phyloP scores from a whole-genome alignment of 495 filamentous ascomycete genomes.

The Aspergillus cristatus region DNA sequence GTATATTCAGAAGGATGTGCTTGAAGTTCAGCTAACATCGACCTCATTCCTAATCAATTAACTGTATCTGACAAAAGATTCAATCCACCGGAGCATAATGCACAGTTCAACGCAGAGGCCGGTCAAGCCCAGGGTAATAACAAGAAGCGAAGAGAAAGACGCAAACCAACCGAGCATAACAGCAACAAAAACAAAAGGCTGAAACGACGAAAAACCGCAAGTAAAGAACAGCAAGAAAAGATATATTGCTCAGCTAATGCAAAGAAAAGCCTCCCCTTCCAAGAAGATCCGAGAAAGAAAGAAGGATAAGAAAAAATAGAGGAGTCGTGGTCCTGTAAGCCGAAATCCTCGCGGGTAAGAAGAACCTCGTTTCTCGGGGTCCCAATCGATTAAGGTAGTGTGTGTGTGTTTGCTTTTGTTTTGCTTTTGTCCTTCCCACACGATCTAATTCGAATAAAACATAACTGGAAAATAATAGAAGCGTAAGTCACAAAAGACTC shows the following conservation, averaged over 20 bases:
- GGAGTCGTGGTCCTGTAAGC: conserved; percentile 11
- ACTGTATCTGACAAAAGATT: no score
- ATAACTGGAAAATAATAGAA: conserved; percentile 18
- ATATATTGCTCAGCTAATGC: conserved; percentile 18
- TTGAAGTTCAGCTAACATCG: no score
- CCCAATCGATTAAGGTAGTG: conserved; percentile 6
- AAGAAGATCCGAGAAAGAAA: no score
- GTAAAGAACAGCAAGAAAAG: conserved; percentile 12
- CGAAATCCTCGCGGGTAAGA: conserved; percentile 10
- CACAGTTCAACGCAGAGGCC: conserved; percentile 19
- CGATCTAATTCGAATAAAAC: conserved; percentile 30
- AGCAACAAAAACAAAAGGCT: conserved; percentile 7
- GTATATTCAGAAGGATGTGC: no score
- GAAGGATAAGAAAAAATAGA: no score
- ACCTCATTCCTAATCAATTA: no score
- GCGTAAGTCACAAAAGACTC: conserved; percentile 28
- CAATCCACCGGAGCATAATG: conserved; percentile 13
- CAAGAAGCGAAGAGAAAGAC: conserved; percentile 13
- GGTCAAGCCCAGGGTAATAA: conserved; percentile 19
- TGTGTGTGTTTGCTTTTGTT: no score
- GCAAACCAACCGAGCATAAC: conserved; percentile 4
- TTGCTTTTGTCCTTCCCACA: conserved; percentile 16
- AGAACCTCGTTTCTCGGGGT: no score
- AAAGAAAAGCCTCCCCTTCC: no score
- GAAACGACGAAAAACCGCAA: conserved; percentile 4